Evolutionary conservation across 2,329 filamentous ascomycete species (phyloP), one percentile per base, ranked within the genome.

Genomic region (Aspergillus japonicus): DNA sequence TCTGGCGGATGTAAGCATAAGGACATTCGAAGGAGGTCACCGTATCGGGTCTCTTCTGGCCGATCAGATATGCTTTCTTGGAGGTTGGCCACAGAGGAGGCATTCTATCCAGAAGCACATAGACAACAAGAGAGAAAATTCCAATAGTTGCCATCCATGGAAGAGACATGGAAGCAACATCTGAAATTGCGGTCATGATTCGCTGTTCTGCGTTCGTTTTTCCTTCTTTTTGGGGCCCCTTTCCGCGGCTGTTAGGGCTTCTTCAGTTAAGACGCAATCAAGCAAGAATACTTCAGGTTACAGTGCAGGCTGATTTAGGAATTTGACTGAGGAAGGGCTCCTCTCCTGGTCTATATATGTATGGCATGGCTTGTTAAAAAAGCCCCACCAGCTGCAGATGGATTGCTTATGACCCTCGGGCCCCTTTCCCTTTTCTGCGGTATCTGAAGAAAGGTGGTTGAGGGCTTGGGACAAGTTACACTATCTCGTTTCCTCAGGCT

Each of bases 21-120:
- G 64, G 65, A 35, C 66, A 67, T 55, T 68, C 64, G 1, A 62
- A 49, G 8, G 62, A 60, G 14, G 66, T 64, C 42, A 62, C 47
- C 4, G 49, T 35, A 33, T 60, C 55, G 3, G 64, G 63, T 4
- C 62, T 47, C 54, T 59, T 65, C 47, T 52, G 59, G 8, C 66
- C 63, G 19, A 66, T 64, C 51, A 66, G 51, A 10, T 59, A 58
- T 23, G 61, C 24, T 23, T 63, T 64, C 54, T 62, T 65, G 5
- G 60, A 63, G n/a, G 47, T 57, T 21, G 58, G 58, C 58, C 62
- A 60, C 12, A 59, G 19, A 10, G 60, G 56, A 24, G 60, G 60
- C 23, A 62, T 39, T 26, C 64, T 35, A 50, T 66, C 60, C n/a
- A 63, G 29, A 19, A 54, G 26, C 16, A 51, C 23, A 50, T 63